phyloP scores from a whole-genome alignment of 176 grass and related monocot genomes.

The Raddia guianensis region DNA sequence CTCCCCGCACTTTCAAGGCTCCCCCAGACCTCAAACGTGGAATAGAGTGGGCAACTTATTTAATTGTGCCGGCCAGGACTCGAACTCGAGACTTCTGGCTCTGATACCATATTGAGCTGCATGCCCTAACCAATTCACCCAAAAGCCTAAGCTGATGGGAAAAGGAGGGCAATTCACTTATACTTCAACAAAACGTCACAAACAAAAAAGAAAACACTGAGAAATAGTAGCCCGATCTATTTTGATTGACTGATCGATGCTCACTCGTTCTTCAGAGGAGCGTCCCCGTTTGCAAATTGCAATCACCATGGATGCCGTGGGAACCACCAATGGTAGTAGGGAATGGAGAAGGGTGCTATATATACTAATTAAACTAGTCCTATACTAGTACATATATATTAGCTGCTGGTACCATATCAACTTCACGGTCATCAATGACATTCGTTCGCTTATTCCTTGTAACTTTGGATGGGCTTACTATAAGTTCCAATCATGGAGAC shows the following conservation, averaged over 20 bases:
- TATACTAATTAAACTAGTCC: slow-evolving; percentile 7
- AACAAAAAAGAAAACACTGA: no score
- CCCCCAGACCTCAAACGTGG: no score
- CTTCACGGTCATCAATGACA: slow-evolving; percentile 32
- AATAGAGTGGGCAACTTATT: no score
- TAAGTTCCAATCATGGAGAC: slow-evolving; percentile 18
- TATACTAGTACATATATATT: neutral
- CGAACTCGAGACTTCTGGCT: no score
- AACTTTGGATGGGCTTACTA: slow-evolving; percentile 1
- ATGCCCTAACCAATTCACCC: no score
- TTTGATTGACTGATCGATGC: neutral
- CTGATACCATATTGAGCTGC: no score
- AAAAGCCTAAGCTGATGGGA: no score
- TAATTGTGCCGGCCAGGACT: no score
- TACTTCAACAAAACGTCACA: no score
- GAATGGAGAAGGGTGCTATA: slow-evolving; percentile 14
- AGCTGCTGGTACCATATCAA: slow-evolving; percentile 33
- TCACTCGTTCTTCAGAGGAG: slow-evolving; percentile 11
- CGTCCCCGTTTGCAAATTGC: neutral
- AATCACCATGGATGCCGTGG: slow-evolving; percentile 37
- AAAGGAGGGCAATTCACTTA: no score
- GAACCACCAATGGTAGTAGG: slow-evolving; percentile 42
- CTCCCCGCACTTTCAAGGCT: no score
- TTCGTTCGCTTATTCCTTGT: slow-evolving; percentile 5
- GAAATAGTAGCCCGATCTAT: neutral